Conservation (phyloP, 2,329 filamentous ascomycete species). For the Ascochyta viciae-villosae region DNA sequence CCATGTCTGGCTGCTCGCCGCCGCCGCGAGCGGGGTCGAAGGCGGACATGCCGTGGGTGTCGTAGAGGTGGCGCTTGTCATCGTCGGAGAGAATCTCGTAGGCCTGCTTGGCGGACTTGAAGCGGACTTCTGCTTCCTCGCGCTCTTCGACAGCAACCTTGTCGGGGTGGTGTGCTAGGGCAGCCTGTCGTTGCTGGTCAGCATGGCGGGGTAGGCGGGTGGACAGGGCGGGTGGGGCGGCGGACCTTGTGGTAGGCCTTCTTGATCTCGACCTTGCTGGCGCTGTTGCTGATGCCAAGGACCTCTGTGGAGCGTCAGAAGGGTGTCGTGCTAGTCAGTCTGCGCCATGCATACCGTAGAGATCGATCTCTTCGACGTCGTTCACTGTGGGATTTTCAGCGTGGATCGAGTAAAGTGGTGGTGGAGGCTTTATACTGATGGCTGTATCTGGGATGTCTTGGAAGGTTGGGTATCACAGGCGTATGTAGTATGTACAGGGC, state of each 20-base stretch:
- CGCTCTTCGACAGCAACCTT: constrained; percentile 90
- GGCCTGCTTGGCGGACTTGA: constrained; percentile 91
- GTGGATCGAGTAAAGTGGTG: background rate
- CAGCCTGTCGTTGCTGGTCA: constrained; percentile 64
- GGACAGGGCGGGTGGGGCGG: constrained; percentile 19
- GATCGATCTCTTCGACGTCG: constrained; percentile 61
- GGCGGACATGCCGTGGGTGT: constrained; percentile 92
- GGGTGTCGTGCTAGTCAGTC: background rate
- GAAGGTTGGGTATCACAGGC: background rate
- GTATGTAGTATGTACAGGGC: background rate
- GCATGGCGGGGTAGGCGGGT: constrained; percentile 4
- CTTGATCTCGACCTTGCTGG: constrained; percentile 83
- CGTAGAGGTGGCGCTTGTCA: constrained; percentile 89
- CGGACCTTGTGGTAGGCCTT: constrained; percentile 93
- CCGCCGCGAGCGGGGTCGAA: constrained; percentile 81
- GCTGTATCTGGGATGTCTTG: background rate
- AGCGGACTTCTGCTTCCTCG: constrained; percentile 84
- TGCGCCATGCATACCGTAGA: constrained; percentile 57
- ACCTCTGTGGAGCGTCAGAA: constrained; percentile 64
- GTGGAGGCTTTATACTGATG: background rate
- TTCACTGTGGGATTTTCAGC: constrained; percentile 12
- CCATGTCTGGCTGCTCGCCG: constrained; percentile 75
- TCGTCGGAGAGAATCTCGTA: constrained; percentile 99
- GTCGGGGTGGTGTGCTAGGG: constrained; percentile 89
- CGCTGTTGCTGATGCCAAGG: constrained; percentile 75